Evolutionary conservation across 2,329 filamentous ascomycete species (phyloP), one percentile per base, ranked within the genome.

Genomic region (Xylariomycetidae sp.): DNA sequence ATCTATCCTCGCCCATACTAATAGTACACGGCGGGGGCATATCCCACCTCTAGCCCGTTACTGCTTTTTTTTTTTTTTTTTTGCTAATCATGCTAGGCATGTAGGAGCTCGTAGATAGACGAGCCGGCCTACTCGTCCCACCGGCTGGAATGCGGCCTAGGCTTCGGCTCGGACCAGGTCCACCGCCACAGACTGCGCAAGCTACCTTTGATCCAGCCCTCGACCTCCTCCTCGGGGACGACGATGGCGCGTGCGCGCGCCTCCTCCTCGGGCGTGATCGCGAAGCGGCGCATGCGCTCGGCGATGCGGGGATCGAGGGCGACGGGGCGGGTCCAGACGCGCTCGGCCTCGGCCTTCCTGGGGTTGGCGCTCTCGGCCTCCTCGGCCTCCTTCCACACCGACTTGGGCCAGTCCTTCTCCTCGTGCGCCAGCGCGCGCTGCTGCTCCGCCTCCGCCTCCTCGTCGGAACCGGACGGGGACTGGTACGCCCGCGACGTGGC

Each of bases 341-440:
- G 76, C 60, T 89, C 85, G 6, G 36, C 40, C 6, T 43, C 42
- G 33, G 35, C 40, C 5, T 43, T 42, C 34, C 52, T 50, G 16
- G 47, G 30, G 7, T 49, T 50, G 24, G 61, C 55, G 38, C 59
- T 53, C 31, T 59, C 52, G 29, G 54, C 48, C 33, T 51, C 40
- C 18, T 52, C 63, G 48, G 56, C 72, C 60, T 52, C 62, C 57
- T 80, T 77, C 61, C 75, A 79, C 5, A 80, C 74, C n/a, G 73
- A 79, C 63, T 93, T 94, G 58, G 82, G 79, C 88, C 88, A 95
- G 56, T 90, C 77, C 27, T 61, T 62, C 62, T 95, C 87, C 63
- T 92, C 88, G 22, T 77, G 63, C 23, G 68, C 65, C 17, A 95
- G 73, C 10, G 77, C 63, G 4, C 61, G 65, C 53, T 83, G 67